phyloP scores from a whole-genome alignment of 345 rosid species.

The Conringia planisiliqua region DNA sequence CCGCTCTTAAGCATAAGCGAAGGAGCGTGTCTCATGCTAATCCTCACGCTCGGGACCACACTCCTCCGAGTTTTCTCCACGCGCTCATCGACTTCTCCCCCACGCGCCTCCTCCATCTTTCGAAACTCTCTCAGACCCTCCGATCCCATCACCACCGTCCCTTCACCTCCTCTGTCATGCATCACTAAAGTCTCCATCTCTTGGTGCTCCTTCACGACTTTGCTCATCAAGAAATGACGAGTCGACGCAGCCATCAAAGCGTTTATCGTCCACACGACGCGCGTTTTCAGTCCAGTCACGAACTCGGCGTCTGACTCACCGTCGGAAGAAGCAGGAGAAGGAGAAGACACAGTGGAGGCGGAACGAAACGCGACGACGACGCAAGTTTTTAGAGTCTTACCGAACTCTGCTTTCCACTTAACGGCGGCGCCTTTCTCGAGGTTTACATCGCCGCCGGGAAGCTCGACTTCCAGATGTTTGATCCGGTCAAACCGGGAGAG shows the following conservation, averaged over 20 bases:
- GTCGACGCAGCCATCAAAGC: conserved; percentile 24
- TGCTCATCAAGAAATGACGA: conserved; percentile 21
- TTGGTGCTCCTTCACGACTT: conserved; percentile 25
- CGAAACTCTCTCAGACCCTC: conserved; percentile 24
- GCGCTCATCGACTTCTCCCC: not conserved
- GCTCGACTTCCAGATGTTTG: conserved; percentile 1
- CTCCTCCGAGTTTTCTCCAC: conserved; percentile 17
- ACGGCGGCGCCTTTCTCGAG: conserved; percentile 20
- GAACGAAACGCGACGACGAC: conserved; percentile 29
- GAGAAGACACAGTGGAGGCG: conserved; percentile 5
- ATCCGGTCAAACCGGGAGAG: conserved; percentile 21
- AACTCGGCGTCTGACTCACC: conserved; percentile 29
- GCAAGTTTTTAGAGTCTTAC: conserved; percentile 21
- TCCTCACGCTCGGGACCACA: conserved; percentile 32
- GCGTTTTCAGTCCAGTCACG: conserved; percentile 26
- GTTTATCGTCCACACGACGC: conserved; percentile 33
- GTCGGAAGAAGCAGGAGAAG: not conserved
- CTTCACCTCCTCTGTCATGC: conserved; percentile 26
- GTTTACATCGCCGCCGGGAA: conserved; percentile 9
- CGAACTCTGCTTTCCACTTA: conserved; percentile 30
- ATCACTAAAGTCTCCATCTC: conserved; percentile 24
- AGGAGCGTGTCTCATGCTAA: conserved; percentile 37
- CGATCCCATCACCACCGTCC: conserved; percentile 13
- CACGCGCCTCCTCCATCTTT: conserved; percentile 11
- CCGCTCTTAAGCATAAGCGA: conserved; percentile 26